These are phyloP conservation scores for Fragaria nilgerrensis DNA, from an alignment of 306 rosid genomes.

Conservation along the genomic window DNA sequence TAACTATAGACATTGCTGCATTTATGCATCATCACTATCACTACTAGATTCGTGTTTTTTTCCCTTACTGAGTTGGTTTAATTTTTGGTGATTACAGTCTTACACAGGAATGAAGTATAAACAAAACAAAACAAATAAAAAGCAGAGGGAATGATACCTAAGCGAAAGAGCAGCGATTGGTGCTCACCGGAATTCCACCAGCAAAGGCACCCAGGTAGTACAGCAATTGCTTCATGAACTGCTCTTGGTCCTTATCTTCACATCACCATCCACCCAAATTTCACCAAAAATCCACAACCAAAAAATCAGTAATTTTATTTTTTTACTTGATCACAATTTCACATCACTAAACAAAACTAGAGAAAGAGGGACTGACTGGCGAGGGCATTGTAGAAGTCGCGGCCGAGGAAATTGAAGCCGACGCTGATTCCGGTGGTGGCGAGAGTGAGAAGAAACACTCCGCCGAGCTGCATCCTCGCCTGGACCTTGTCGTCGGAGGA, in stretches of 20 bases:
- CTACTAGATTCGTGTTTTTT: background rate
- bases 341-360: constrained; percentile 4
- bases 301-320: background rate
- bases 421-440: constrained; percentile 95
- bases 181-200: constrained; percentile 99
- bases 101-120: constrained; percentile 22
- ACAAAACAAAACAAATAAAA: constrained; percentile 31
- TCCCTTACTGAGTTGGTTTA: background rate
- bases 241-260: constrained; percentile 93
- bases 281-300: background rate
- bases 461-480: constrained; percentile 78
- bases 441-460: constrained; percentile 83
- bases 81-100: background rate
- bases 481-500: constrained; percentile 67
- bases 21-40: background rate
- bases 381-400: constrained; percentile 91
- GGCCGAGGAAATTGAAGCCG: constrained; percentile 89
- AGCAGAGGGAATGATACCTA: constrained; percentile 73
- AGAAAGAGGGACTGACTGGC: constrained; percentile 55
- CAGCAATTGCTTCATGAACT: constrained; percentile 79
- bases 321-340: background rate
- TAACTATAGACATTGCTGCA: background rate
- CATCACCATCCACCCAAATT: background rate
- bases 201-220: constrained; percentile 92
- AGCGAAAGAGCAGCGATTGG: constrained; percentile 67